Base-by-base conservation (phyloP, 2,329 filamentous ascomycete species). In the Arthroderma sp. region DNA sequence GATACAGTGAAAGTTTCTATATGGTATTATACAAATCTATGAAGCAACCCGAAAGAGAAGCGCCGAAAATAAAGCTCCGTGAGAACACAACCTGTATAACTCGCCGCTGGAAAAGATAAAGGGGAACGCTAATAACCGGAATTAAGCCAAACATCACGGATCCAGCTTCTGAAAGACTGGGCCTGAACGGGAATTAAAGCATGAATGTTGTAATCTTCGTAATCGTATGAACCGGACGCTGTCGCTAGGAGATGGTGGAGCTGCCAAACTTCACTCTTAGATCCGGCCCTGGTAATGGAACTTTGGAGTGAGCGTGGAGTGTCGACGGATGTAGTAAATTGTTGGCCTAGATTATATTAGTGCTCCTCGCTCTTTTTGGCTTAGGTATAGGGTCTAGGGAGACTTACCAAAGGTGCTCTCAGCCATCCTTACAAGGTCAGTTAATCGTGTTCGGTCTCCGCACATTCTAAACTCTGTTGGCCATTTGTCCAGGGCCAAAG, bases 401-500 rank as follows among this genome's bases (percentile, higher is more conserved):
- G 28, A 61, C 66, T 47, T 66, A 74, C 74, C 71, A 62, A 64
- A 66, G 56, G 76, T 63, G 59, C 80, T 77, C 68, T 71, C 79
- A 70, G 72, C 79, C 6, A 71, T 73, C n/a, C 79, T 74, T 8
- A 87, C 75, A 9, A 90, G 73, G 49, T 84, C 77, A 11, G 76
- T 74, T 1, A 87, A 76, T 0, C 77, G 79, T 68, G 85, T 73
- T 4, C 81, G 75, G 56, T 87, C 83, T n/a, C 86, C 85, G 53
- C 77, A 77, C 78, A 90, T 83, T 39, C 78, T 79, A 67, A 86
- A 82, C 66, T 89, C 86, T 4, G 71, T 69, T 2, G 85, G 85
- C 87, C 87, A 91, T 17, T 68, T 76, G 5, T 74, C 71, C 41
- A 88, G 70, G 49, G 87, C 83, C 13, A 87, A 81, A n/a, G 82